Base-by-base conservation (phyloP, 345 rosid genomes). In the Nasturtium officinale region DNA sequence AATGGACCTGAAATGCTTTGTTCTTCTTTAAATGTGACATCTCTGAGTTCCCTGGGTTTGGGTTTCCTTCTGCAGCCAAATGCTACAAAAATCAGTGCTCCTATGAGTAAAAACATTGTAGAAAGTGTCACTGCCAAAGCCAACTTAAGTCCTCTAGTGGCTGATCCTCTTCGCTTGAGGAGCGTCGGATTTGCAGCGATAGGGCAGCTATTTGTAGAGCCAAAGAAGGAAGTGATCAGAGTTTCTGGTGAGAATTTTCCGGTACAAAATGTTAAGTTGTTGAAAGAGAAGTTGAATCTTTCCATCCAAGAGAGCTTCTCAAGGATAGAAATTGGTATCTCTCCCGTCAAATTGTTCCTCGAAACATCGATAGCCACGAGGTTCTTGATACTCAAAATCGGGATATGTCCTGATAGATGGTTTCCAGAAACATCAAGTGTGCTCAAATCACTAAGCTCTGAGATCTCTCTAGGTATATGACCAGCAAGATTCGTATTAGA, bases 201-300 rank as follows among this genome's bases (percentile, higher is more conserved):
- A 8, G 97, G 98, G 65, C 98, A 93, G 82, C 82, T 84, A 67
- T 82, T 87, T 23, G 79, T 62, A 29, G 87, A 84, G 6, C 97
- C 97, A 67, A 72, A 78, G 78, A 93, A 93, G 53, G 83, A 86
- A 26, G 67, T 75, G 65, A 57, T 62, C 20, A 90, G 43, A 66
- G 81, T 82, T 66, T 85, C 81, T 0, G 56, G 74, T 5, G 90
- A 79, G 54, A 89, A 74, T 54, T 81, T 78, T 9, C 79, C 68
- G 11, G 85, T 82, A 76, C 98, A 93, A 15, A 93, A 79, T 67
- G 91, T 87, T 53, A 93, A 77, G 85, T 89, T 93, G 81, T 93
- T 93, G 89, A 81, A 85, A 48, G 98, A 90, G 83, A 93, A 90
- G 84, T 90, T 90, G 87, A 81, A 93, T 26, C 77, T 87, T 61